Evolutionary conservation across 176 grass and related monocot species (phyloP).

Genomic region (Panicum miliaceum): DNA sequence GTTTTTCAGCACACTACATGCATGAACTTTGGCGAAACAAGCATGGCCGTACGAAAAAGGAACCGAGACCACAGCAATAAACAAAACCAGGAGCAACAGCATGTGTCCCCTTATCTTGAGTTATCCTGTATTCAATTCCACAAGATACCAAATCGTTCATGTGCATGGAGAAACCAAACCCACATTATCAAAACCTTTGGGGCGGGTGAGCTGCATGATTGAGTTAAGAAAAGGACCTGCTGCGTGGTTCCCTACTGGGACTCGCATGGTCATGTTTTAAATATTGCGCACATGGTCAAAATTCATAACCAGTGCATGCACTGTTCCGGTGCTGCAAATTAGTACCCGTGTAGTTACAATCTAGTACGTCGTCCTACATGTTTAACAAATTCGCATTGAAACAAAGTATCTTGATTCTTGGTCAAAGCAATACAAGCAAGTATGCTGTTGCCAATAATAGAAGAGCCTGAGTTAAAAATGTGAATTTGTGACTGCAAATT

Average conservation of each 20-base stretch:
- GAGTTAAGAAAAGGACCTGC: constrained; percentile 48
- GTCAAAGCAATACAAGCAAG: constrained; percentile 32
- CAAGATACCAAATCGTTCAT: constrained; percentile 60
- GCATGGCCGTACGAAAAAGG: constrained; percentile 36
- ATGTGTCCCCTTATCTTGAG: constrained; percentile 58
- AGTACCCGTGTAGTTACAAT: not conserved
- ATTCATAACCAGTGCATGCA: constrained; percentile 39
- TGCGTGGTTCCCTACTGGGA: constrained; percentile 41
- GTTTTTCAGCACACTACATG: constrained; percentile 4
- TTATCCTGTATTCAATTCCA: constrained; percentile 61
- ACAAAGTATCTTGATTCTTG: constrained; percentile 33
- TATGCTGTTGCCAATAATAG: constrained; percentile 14
- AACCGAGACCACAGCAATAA: constrained; percentile 40
- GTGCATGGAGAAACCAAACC: constrained; percentile 57
- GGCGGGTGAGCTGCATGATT: constrained; percentile 62
- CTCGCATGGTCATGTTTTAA: constrained; percentile 56
- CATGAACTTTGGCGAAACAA: constrained; percentile 44
- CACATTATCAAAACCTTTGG: constrained; percentile 47
- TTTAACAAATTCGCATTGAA: not conserved
- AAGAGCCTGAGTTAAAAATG: not conserved
- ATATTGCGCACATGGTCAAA: constrained; percentile 47
- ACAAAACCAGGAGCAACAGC: constrained; percentile 48
- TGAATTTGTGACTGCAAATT: not conserved
- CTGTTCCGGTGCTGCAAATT: constrained; percentile 23
- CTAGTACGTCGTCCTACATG: not conserved